These are phyloP conservation scores for Komagataella phaffii DNA, from an alignment of 805 yeast species.

Conservation along the genomic window DNA sequence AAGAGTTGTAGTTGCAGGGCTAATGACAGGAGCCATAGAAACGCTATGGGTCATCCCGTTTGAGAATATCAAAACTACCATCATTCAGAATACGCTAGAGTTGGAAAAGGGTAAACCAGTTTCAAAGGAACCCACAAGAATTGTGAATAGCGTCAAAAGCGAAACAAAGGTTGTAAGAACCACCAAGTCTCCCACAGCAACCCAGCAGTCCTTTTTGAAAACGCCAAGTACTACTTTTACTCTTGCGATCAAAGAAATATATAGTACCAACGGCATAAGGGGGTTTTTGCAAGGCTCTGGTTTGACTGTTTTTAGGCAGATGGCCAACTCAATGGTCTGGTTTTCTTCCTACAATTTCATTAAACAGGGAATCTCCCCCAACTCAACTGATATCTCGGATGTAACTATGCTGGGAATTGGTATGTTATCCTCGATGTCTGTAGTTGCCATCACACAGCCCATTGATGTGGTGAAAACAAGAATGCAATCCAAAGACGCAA, in stretches of 20 bases:
- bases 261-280: constrained; percentile 52
- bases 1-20: constrained; percentile 70
- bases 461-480: constrained; percentile 79
- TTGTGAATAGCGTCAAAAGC: neutral
- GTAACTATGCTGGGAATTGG: constrained; percentile 30
- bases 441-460: constrained; percentile 75
- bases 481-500: constrained; percentile 68
- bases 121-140: neutral
- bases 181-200: constrained; percentile 1
- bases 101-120: constrained; percentile 6
- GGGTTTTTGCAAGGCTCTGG: constrained; percentile 77
- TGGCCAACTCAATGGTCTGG: constrained; percentile 67
- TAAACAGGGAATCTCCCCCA: constrained; percentile 57
- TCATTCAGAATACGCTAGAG: constrained; percentile 56
- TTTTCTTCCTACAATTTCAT: constrained; percentile 72
- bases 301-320: constrained; percentile 76
- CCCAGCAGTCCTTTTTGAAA: constrained; percentile 24
- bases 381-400: constrained; percentile 22
- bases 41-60: constrained; percentile 32
- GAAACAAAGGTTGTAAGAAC: neutral
- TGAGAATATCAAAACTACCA: constrained; percentile 68
- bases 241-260: constrained; percentile 51
- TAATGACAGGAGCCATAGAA: constrained; percentile 73
- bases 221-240: constrained; percentile 40
- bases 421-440: constrained; percentile 54